Conservation (phyloP, 2,329 filamentous ascomycete genomes). For the Sarocladium strictum region DNA sequence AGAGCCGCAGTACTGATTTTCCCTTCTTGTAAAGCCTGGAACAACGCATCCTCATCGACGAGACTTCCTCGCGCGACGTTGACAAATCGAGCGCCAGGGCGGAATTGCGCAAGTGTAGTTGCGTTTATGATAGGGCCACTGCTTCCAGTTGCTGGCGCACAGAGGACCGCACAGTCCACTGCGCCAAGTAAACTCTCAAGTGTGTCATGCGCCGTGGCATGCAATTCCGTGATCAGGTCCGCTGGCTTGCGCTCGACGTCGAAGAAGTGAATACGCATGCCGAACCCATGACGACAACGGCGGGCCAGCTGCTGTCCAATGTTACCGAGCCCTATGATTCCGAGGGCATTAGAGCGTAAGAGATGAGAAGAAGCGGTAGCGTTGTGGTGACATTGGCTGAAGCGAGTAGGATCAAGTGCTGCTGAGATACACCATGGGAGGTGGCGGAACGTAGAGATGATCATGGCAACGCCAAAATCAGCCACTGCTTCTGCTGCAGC, state of each 20-base stretch:
- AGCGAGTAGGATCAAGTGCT: conserved; percentile 38
- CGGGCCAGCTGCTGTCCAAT: conserved; percentile 58
- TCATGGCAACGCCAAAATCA: conserved; percentile 63
- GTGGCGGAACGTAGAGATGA: conserved; percentile 63
- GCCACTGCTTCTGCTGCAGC: conserved; percentile 68
- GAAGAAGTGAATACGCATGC: conserved; percentile 61
- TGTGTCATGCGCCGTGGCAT: conserved; percentile 42
- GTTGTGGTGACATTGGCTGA: conserved; percentile 53
- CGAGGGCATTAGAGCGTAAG: conserved; percentile 54
- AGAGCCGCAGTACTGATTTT: conserved; percentile 48
- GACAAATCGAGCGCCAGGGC: conserved; percentile 51
- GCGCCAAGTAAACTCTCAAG: conserved; percentile 45
- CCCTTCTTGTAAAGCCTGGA: conserved; percentile 49
- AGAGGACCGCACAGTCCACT: conserved; percentile 57
- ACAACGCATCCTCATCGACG: conserved; percentile 59
- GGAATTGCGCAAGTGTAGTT: conserved; percentile 43
- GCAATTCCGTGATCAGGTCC: conserved; percentile 26
- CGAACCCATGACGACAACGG: conserved; percentile 45
- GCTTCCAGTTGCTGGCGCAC: conserved; percentile 40
- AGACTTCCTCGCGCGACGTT: conserved; percentile 61
- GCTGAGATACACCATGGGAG: conserved; percentile 59
- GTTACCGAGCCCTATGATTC: conserved; percentile 64
- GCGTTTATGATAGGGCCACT: conserved; percentile 40
- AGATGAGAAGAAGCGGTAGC: conserved; percentile 58
- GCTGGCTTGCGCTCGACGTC: conserved; percentile 47